These are phyloP conservation scores for Aurantiochytrium sp. DNA, from an alignment of 108 stramenopile genomes.

Conservation along the genomic window DNA sequence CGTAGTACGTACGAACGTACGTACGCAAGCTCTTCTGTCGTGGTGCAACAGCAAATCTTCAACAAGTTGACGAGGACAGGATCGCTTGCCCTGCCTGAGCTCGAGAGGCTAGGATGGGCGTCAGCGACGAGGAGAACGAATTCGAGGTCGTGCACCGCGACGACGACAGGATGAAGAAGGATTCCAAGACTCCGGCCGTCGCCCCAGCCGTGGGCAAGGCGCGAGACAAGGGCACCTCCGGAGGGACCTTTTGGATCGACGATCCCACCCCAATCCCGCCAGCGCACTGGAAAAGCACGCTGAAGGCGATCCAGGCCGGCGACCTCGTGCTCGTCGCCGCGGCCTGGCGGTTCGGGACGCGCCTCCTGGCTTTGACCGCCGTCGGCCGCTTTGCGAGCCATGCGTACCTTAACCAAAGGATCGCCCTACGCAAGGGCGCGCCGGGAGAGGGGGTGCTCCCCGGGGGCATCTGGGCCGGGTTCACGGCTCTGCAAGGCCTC, in stretches of 20 bases:
- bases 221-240: not conserved
- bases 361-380: not conserved
- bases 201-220: no score
- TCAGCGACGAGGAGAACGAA: no score
- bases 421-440: not conserved
- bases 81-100: no score
- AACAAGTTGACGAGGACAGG: no score
- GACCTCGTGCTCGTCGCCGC: not conserved
- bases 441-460: not conserved
- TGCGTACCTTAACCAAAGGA: not conserved
- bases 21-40: no score
- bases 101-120: no score
- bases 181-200: no score
- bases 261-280: not conserved
- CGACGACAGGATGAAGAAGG: no score
- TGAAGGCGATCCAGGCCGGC: not conserved
- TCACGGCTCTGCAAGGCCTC: not conserved
- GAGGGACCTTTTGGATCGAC: not conserved
- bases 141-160: no score
- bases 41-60: no score
- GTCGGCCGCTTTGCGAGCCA: not conserved
- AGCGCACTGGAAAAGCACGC: not conserved
- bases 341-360: not conserved
- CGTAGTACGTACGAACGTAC: no score
- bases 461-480: not conserved